These are phyloP conservation scores for Paramecium primaurelia DNA, from an alignment of 73 alveolate species.

Conservation along the genomic window DNA sequence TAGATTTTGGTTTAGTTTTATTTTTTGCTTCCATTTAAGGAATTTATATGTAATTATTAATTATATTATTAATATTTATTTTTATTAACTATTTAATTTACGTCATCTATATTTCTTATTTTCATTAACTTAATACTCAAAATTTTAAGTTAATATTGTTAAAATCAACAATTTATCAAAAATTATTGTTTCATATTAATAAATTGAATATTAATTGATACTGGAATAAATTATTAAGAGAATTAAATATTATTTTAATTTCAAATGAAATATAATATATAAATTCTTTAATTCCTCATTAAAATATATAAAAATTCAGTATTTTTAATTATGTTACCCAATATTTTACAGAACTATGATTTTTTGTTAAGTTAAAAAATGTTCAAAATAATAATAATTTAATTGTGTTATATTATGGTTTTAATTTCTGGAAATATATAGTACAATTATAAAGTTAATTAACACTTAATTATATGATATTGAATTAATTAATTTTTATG, in stretches of 20 bases:
- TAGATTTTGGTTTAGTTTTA: background rate
- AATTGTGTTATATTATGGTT: background rate
- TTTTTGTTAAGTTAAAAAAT: no score
- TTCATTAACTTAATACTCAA: background rate
- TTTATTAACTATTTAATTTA: background rate
- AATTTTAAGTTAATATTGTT: no score
- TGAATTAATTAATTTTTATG: background rate
- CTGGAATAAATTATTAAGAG: background rate
- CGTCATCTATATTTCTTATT: background rate
- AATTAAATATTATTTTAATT: background rate
- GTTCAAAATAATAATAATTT: background rate
- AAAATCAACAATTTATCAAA: background rate
- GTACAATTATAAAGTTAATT: background rate
- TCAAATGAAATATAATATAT: background rate
- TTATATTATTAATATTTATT: background rate
- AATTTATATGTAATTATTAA: background rate
- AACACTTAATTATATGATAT: background rate
- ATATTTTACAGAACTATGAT: background rate
- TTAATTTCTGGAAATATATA: background rate
- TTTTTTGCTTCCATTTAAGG: background rate
- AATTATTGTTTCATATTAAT: background rate
- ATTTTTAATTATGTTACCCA: background rate
- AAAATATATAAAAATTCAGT: background rate
- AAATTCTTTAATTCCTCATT: background rate
- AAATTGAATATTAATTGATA: background rate